A percentile compares a stretch with the other conserved stretches of the same genome.
These are phyloP conservation scores for Endothia cerciana DNA, from an alignment of 2,329 filamentous ascomycete genomes.

Conservation along the genomic window DNA sequence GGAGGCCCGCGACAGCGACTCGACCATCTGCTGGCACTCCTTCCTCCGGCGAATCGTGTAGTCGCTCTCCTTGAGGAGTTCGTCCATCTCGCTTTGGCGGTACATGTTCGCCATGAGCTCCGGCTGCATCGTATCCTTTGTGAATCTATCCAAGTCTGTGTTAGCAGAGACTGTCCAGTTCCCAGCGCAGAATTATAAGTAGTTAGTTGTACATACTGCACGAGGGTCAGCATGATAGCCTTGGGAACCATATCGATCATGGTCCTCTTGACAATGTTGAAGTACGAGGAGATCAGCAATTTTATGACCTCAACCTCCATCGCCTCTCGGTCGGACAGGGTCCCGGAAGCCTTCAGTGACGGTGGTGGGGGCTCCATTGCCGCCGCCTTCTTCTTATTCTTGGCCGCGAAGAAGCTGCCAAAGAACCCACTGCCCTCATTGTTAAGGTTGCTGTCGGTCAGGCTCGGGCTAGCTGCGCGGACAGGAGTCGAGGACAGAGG, in stretches of 20 bases:
- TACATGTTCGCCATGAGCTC: constrained; percentile 99
- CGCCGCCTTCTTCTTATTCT: constrained; percentile 99
- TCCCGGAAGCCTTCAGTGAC: constrained; percentile 91
- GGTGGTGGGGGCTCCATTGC: constrained; percentile 96
- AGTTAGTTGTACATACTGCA: constrained; percentile 76
- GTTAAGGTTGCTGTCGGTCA: constrained; percentile 52
- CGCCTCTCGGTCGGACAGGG: constrained; percentile 88
- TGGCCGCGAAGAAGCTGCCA: constrained; percentile 96
- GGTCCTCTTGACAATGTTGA: constrained; percentile 95
- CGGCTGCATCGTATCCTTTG: constrained; percentile 98
- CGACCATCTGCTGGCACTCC: constrained; percentile 99
- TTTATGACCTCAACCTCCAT: constrained; percentile 99
- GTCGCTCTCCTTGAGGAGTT: constrained; percentile 95
- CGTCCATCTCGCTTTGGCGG: constrained; percentile 84
- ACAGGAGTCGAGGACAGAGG: constrained; percentile 74
- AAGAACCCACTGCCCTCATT: constrained; percentile 80
- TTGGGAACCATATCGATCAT: constrained; percentile 99
- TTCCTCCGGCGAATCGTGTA: constrained; percentile 94
- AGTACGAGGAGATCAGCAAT: constrained; percentile 94
- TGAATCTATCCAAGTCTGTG: constrained; percentile 61
- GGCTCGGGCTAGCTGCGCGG: constrained; percentile 75
- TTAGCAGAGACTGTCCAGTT: constrained; percentile 30
- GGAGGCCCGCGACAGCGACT: constrained; percentile 84
- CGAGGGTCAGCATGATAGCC: constrained; percentile 96
- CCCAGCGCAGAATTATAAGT: background rate